Evolutionary conservation across 2,329 filamentous ascomycete genomes (phyloP), one percentile per base, ranked within the genome.

Genomic region (Colletotrichum tanaceti): DNA sequence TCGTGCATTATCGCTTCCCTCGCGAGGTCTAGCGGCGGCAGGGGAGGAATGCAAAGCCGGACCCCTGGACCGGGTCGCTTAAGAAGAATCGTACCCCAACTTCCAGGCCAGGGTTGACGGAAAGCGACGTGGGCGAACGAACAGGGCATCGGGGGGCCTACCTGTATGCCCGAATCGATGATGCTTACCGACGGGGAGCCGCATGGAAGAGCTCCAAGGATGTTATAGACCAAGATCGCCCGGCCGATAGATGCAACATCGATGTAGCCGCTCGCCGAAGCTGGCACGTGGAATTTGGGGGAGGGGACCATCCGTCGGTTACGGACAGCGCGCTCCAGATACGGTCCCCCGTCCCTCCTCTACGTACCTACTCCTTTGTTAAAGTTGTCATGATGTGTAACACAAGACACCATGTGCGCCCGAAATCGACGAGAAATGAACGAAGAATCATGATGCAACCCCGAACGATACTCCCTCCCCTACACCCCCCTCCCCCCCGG

Each of bases 171-270:
- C 28, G 24, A 20, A 20, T 24, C 18, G 16, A 44, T 32, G 65
- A 39, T 52, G 14, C 65, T 65, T 43, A 64, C 65, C 60, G 60
- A 64, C 53, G 65, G 60, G 46, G 65, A 44, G 46, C 41, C 46
- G 65, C 65, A 68, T 59, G n/a, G 11, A 18, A 41, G 16, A 24
- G 41, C 39, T 49, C 39, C 16, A 14, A 3, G 32, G 32, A 35
- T 35, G 32, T 35, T 35, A 16, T 24, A 10, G 63, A 18, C 32
- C 60, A 44, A 14, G 49, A 65, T 65, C 55, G 55, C 55, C 50
- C 22, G 50, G 50, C 22, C 55, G 50, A 38, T 49, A 46, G 57
- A 55, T 58, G 44, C 53, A 41, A 58, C 24, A 20, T 54, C 41
- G 57, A 61, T 22, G 35, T 49, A 54, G 20, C 57, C 54, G 62